These are phyloP conservation scores for Scedosporium dehoogii DNA, from an alignment of 2,329 filamentous ascomycete genomes.

Conservation along the genomic window DNA sequence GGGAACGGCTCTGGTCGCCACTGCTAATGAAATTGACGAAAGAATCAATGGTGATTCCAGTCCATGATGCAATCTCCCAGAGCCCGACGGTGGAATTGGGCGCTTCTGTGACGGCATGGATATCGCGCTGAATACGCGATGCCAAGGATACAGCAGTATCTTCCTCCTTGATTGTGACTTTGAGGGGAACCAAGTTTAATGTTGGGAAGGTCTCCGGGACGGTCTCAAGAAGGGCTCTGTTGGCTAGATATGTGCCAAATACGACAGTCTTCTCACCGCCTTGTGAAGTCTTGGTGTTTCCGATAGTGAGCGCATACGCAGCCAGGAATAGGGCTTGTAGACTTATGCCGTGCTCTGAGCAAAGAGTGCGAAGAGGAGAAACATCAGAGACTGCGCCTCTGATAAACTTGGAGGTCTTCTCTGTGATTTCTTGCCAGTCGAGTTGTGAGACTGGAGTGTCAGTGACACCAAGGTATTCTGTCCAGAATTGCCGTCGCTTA, in stretches of 20 bases:
- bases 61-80: constrained; percentile 67
- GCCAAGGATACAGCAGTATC: constrained; percentile 41
- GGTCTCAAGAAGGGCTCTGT: constrained; percentile 45
- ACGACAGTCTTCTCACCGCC: constrained; percentile 29
- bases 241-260: constrained; percentile 77
- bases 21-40: constrained; percentile 75
- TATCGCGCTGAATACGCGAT: constrained; percentile 53
- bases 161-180: constrained; percentile 30
- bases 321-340: constrained; percentile 71
- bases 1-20: constrained; percentile 18
- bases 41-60: constrained; percentile 55
- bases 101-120: constrained; percentile 47
- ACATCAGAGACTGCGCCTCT: constrained; percentile 34
- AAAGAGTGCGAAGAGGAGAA: constrained; percentile 24
- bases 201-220: constrained; percentile 49
- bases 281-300: not conserved
- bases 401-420: constrained; percentile 12
- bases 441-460: constrained; percentile 26
- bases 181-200: constrained; percentile 67
- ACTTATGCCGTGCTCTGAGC: constrained; percentile 40
- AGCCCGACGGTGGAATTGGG: constrained; percentile 52
- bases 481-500: constrained; percentile 29
- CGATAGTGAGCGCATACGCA: constrained; percentile 43
- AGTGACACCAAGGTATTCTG: constrained; percentile 21
- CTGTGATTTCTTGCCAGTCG: not conserved